Percentiles rank a stretch among this genome's conserved stretches.
phyloP scores from a whole-genome alignment of 1,139 yeast species.

The Lodderomyces beijingensis region DNA sequence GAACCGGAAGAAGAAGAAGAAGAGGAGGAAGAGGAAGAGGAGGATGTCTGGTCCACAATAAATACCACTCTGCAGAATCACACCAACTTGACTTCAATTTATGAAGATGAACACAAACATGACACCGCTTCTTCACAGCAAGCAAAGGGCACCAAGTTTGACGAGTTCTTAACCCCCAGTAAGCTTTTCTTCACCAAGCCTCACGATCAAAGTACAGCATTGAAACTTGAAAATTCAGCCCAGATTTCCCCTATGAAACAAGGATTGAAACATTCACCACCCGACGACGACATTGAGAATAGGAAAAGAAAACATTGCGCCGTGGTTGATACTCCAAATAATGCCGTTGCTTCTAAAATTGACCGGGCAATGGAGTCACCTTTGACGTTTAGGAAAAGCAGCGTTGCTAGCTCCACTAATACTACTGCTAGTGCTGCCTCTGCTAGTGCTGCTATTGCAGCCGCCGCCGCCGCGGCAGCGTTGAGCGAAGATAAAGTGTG shows the following conservation, averaged over 20 bases:
- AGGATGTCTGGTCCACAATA: slow-evolving; percentile 31
- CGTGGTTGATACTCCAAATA: slow-evolving; percentile 30
- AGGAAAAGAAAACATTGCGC: slow-evolving; percentile 10
- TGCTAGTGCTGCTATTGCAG: slow-evolving; percentile 2
- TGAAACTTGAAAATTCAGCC: slow-evolving; percentile 3
- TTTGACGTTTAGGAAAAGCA: slow-evolving; percentile 11
- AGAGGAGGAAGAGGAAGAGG: slow-evolving; percentile 3
- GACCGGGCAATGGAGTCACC: slow-evolving; percentile 37
- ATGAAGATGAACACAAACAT: slow-evolving; percentile 25
- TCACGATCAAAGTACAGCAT: not conserved
- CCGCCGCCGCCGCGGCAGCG: slow-evolving; percentile 9
- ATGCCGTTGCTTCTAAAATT: slow-evolving; percentile 35
- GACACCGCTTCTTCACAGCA: no score
- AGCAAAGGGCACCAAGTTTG: slow-evolving; percentile 4
- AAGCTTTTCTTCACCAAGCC: slow-evolving; percentile 14
- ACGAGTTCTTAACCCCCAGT: slow-evolving; percentile 31
- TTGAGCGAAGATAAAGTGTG: slow-evolving; percentile 29
- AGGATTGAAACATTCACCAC: no score
- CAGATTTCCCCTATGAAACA: slow-evolving; percentile 2
- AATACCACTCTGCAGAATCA: slow-evolving; percentile 13
- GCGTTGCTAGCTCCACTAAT: slow-evolving; percentile 12
- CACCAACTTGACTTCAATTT: slow-evolving; percentile 27
- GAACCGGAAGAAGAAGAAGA: slow-evolving; percentile 1
- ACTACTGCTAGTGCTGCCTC: no score
- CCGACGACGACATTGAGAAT: not conserved